These are phyloP conservation scores for Epichloe uncinata DNA, from an alignment of 2,329 filamentous ascomycete genomes.

Conservation along the genomic window DNA sequence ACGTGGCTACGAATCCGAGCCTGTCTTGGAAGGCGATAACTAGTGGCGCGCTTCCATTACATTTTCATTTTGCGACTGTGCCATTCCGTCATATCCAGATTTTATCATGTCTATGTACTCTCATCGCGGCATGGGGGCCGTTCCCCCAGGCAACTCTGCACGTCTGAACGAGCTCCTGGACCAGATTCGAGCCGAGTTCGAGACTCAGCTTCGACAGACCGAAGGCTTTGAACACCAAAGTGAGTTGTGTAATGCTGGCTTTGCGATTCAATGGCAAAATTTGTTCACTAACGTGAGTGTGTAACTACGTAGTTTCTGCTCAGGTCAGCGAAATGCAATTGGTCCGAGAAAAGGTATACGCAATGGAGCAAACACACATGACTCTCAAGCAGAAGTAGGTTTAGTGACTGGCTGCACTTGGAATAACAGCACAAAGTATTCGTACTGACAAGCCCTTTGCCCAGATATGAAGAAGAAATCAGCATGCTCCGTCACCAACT, in stretches of 20 bases:
- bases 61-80: neutral
- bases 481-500: conserved; percentile 76
- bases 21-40: neutral
- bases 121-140: conserved; percentile 69
- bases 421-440: conserved; percentile 1
- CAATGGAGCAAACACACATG: conserved; percentile 81
- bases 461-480: conserved; percentile 89
- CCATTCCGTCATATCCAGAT: neutral
- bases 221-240: conserved; percentile 88
- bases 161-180: conserved; percentile 88
- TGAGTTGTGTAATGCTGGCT: conserved; percentile 37
- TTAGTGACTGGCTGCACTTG: neutral
- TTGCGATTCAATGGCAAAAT: neutral
- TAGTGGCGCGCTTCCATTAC: neutral
- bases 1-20: neutral
- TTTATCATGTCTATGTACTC: conserved; percentile 67
- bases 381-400: conserved; percentile 83
- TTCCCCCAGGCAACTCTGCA: conserved; percentile 41
- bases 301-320: conserved; percentile 51
- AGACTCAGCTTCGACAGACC: conserved; percentile 65
- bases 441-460: conserved; percentile 5
- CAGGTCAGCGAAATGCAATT: conserved; percentile 94
- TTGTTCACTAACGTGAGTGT: neutral
- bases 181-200: conserved; percentile 81
- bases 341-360: conserved; percentile 83